These are phyloP conservation scores for Emydomyces testavorans DNA, from an alignment of 2,329 filamentous ascomycete species.

Conservation along the genomic window DNA sequence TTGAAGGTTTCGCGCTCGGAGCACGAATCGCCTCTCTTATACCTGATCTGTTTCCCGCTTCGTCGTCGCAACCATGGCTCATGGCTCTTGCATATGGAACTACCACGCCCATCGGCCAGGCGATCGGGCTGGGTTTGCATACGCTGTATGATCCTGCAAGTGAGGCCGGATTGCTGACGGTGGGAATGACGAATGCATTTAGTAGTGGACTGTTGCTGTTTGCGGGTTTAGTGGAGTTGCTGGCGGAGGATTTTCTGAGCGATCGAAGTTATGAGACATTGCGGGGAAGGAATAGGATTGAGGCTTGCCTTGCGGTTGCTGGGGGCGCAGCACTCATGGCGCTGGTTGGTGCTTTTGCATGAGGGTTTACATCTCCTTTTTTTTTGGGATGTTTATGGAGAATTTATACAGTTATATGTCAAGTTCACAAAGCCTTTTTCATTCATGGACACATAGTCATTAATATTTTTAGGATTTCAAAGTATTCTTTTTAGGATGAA, in stretches of 20 bases:
- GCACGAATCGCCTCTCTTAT: slow-evolving; percentile 73
- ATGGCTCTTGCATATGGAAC: slow-evolving; percentile 54
- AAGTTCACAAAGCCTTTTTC: not conserved
- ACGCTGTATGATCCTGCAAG: slow-evolving; percentile 69
- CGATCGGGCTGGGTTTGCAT: slow-evolving; percentile 66
- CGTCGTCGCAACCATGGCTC: slow-evolving; percentile 62
- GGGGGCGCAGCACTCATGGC: slow-evolving; percentile 53
- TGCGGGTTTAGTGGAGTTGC: slow-evolving; percentile 69
- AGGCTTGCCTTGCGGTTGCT: slow-evolving; percentile 52
- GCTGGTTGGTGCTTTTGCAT: slow-evolving; percentile 55
- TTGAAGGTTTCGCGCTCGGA: slow-evolving; percentile 76
- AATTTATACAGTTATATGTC: too few relatives aligned
- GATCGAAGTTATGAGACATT: slow-evolving; percentile 52
- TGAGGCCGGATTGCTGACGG: slow-evolving; percentile 63
- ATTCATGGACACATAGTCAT: not conserved
- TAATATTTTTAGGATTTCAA: not conserved
- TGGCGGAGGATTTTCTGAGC: slow-evolving; percentile 71
- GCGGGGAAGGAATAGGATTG: slow-evolving; percentile 45
- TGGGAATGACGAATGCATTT: slow-evolving; percentile 79
- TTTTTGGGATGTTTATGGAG: too few relatives aligned
- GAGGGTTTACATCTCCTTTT: not conserved
- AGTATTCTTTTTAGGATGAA: too few relatives aligned
- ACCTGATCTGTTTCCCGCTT: slow-evolving; percentile 50
- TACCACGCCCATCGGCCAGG: slow-evolving; percentile 72
- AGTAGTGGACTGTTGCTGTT: slow-evolving; percentile 70